Base-by-base conservation (phyloP, 2,329 filamentous ascomycete species). In the Diplodia intermedia region DNA sequence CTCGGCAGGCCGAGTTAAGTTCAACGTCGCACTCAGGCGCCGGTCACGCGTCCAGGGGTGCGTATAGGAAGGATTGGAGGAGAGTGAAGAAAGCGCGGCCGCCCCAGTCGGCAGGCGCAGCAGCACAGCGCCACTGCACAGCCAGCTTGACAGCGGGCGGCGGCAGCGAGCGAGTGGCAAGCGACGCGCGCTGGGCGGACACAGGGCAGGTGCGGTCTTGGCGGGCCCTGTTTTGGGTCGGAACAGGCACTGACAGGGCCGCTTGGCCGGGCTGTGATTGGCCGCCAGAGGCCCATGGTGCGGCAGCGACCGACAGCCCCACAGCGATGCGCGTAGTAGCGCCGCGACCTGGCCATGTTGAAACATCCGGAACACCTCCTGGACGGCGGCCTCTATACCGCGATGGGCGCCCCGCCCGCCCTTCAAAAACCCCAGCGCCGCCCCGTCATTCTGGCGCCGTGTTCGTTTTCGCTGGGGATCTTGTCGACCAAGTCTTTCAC, bases 351-450 rank as follows among this genome's bases (percentile, higher is more conserved):
- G 43, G 50, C 47, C 47, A 63, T 63, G 43, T 31, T 63, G 60
- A 63, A 63, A 63, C 60, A 63, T 63, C 43, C 47, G 60, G 60
- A 63, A 52, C 47, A 38, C 57, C 60, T 63, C 60, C 60, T 63
- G 47, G 43, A 11, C 43, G 4, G n/a, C 60, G 43, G 60, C 60
- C n/a, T 36, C 43, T n/a, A 63, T 52, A 26, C 60, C 60, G 26
- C 40, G 6, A 20, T 14, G 23, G 60, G 60, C 47, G 11, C 1
- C 12, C 43, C n/a, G 60, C n/a, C 60, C 47, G 60, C 29, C 60
- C 43, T 63, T 63, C 60, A 63, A 63, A 63, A 63, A n/a, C 47
- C n/a, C 60, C 60, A 26, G 47, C 47, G 60, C 47, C 47, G 29
- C 47, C 60, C 57, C 60, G 43, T 38, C 31, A 12, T 20, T 26